Evolutionary conservation across 768 basidiomycete genomes (phyloP), one percentile per base, ranked within the genome.

Genomic region (Kockovaella imperatae): DNA sequence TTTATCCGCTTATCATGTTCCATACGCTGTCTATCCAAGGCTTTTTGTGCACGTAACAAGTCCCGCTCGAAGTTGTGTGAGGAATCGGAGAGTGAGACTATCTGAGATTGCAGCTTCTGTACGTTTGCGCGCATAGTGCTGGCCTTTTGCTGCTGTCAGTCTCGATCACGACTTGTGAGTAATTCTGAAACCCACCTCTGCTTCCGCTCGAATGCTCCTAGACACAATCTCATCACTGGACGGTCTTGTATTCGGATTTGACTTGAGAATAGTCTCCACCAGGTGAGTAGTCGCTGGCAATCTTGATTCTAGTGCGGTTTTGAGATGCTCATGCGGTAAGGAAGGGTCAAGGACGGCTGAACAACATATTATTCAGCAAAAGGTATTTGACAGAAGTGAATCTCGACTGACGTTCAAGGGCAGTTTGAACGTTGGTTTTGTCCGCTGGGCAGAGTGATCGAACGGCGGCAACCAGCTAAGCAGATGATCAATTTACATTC

Each of bases 11-110:
- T 62, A 35, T 66, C 64, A 26, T 59, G 57, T 26, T 62, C 64
- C 64, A 66, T 66, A 32, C 56, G 60, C 44, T 66, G 60, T 23
- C 56, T 36, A 49, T 67, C 65, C 26, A 64, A 18, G 3, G 57
- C 30, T 40, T 67, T 67, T 34, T 59, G 49, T 1, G 56, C 57
- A n/a, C 50, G 42, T 6, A 44, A 35, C 31, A 67, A 36, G 42
- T 64, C 65, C 15, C 49, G 41, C 23, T 58, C 53, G 2, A 59
- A 29, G 24, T 31, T 30, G 41, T 59, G 57, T 18, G 49, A 36
- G 5, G 59, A 42, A 24, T 57, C 49, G 15, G 40, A 44, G 2
- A 61, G 20, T 13, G 42, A 25, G 2, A 42, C 43, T 29, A 67
- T 31, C 38, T 62, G 57, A 6, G 49, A 34, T 41, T 64, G 51